Percentiles rank a stretch among this genome's conserved stretches.
Evolutionary conservation across 768 basidiomycete genomes (phyloP).

Genomic region (Paxillus ammoniavirescens): DNA sequence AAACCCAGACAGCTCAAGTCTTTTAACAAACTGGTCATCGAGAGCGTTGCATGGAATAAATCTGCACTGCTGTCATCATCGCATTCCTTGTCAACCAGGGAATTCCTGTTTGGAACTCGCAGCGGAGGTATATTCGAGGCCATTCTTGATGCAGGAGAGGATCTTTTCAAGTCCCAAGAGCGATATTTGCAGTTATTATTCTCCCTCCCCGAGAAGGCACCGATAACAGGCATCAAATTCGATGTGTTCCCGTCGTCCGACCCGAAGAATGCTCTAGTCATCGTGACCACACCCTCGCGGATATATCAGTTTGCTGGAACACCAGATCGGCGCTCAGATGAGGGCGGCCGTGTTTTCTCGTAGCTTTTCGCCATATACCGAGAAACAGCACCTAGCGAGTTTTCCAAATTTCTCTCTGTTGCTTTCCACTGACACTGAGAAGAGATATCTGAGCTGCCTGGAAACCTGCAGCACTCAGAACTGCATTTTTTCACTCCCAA

Average conservation of each 20-base stretch:
- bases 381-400: conserved; percentile 78
- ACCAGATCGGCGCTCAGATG: conserved; percentile 67
- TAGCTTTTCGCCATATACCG: conserved; percentile 70
- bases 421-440: conserved; percentile 23
- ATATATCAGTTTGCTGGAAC: conserved; percentile 88
- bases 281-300: conserved; percentile 82
- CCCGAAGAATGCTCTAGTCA: conserved; percentile 61
- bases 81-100: conserved; percentile 71
- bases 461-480: conserved; percentile 71
- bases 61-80: conserved; percentile 59
- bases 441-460: conserved; percentile 93
- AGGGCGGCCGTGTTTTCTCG: conserved; percentile 73
- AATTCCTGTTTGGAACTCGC: conserved; percentile 83
- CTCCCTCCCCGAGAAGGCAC: conserved; percentile 74
- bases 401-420: conserved; percentile 11
- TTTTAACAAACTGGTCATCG: conserved; percentile 81
- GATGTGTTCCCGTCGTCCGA: conserved; percentile 69
- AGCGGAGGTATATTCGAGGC: conserved; percentile 88
- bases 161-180: conserved; percentile 89
- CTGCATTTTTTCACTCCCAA: conserved; percentile 77
- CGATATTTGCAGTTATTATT: conserved; percentile 74
- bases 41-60: conserved; percentile 91
- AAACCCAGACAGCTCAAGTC: conserved; percentile 76
- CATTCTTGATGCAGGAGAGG: conserved; percentile 85
- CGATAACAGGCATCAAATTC: conserved; percentile 83